phyloP scores from a whole-genome alignment of 2,329 filamentous ascomycete genomes.

The Nannizziopsis barbatae region DNA sequence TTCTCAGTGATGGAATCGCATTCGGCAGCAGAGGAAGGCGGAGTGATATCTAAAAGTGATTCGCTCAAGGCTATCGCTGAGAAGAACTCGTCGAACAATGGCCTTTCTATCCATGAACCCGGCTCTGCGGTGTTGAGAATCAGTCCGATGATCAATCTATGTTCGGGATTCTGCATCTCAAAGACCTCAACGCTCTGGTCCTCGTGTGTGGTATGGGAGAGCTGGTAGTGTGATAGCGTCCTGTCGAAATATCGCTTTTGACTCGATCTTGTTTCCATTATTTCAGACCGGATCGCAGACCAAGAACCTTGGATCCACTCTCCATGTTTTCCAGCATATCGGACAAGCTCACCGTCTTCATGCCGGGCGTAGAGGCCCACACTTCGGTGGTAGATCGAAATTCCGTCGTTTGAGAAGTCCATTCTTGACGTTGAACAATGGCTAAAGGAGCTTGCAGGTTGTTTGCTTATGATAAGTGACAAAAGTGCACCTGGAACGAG shows the following conservation, averaged over 20 bases:
- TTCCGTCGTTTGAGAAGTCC: slow-evolving; percentile 5
- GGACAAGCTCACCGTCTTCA: slow-evolving; percentile 3
- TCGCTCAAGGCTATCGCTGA: background rate
- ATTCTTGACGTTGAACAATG: background rate
- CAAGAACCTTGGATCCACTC: background rate
- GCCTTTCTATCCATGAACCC: background rate
- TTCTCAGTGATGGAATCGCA: background rate
- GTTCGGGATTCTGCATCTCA: background rate
- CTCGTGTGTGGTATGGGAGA: background rate
- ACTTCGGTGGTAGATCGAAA: slow-evolving; percentile 2
- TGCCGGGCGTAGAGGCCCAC: background rate
- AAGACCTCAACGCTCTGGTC: background rate
- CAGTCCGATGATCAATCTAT: background rate
- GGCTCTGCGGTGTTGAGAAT: background rate
- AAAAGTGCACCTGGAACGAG: too few species aligned
- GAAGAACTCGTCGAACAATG: slow-evolving; percentile 3
- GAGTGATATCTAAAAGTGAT: background rate
- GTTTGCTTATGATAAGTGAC: too few species aligned
- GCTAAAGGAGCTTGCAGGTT: background rate
- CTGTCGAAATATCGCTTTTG: background rate
- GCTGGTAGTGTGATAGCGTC: background rate
- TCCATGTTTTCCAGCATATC: background rate
- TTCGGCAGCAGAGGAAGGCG: background rate
- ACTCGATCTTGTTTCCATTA: background rate
- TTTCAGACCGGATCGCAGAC: background rate